phyloP scores from a whole-genome alignment of 2,329 filamentous ascomycete genomes.

The Xylaria sp. region DNA sequence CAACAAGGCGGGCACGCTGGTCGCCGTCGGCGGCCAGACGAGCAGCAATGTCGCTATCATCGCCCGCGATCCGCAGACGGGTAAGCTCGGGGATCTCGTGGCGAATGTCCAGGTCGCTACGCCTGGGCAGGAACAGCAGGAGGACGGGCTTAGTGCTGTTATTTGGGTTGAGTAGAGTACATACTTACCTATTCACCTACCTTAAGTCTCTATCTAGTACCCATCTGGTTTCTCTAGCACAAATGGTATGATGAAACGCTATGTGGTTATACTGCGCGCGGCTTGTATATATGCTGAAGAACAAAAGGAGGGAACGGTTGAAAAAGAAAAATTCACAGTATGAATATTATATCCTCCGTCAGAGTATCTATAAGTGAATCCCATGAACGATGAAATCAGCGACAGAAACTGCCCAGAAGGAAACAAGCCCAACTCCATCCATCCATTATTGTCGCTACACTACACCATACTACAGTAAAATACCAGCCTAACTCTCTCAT shows the following conservation, averaged over 20 bases:
- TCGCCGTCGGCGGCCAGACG: slow-evolving; percentile 72
- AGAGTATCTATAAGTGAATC: background rate
- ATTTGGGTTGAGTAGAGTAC: slow-evolving; percentile 58
- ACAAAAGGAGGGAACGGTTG: background rate
- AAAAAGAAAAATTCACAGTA: slow-evolving; percentile 3
- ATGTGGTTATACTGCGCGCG: background rate
- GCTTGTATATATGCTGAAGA: slow-evolving; percentile 8
- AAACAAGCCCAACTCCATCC: background rate
- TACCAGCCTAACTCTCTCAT: background rate
- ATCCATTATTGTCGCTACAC: background rate
- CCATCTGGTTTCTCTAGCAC: background rate
- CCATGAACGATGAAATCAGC: background rate
- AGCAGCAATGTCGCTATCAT: slow-evolving; percentile 69
- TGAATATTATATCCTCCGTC: background rate
- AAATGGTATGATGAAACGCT: background rate
- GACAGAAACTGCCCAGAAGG: background rate
- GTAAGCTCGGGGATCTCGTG: slow-evolving; percentile 62
- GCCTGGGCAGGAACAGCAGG: slow-evolving; percentile 55
- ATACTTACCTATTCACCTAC: too few relatives aligned
- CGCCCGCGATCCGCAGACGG: slow-evolving; percentile 63
- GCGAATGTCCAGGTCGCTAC: slow-evolving; percentile 55
- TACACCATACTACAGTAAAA: background rate
- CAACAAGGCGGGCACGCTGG: slow-evolving; percentile 67
- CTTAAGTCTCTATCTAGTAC: background rate
- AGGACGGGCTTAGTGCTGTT: slow-evolving; percentile 61